A percentile compares a stretch with the other conserved stretches of the same genome.
These are phyloP conservation scores for Zygosaccharomyces bailii DNA, from an alignment of 805 yeast genomes.

Conservation along the genomic window DNA sequence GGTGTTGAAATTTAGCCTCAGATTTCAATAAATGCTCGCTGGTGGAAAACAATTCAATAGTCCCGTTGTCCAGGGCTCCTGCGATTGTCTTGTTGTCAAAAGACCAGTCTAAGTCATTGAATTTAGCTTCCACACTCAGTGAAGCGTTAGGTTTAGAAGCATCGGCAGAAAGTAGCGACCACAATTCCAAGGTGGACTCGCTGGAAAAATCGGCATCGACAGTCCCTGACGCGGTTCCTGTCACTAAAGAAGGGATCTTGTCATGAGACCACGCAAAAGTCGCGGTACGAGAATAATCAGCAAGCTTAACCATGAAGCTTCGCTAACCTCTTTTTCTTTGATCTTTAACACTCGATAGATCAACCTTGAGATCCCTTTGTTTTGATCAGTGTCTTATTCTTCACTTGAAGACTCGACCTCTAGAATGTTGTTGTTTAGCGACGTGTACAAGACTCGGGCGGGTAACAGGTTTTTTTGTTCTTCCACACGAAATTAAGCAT, in stretches of 20 bases:
- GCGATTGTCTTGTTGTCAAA: conserved; percentile 62
- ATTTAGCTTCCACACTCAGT: conserved; percentile 53
- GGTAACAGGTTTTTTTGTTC: not conserved
- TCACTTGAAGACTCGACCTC: conserved; percentile 4
- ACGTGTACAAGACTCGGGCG: conserved; percentile 6
- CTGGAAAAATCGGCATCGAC: conserved; percentile 85
- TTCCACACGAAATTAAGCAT: not conserved
- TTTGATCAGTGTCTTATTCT: conserved; percentile 5
- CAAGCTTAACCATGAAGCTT: conserved; percentile 66
- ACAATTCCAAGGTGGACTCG: conserved; percentile 70
- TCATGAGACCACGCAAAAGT: conserved; percentile 95
- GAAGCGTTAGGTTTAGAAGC: conserved; percentile 42
- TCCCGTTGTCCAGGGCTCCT: conserved; percentile 85
- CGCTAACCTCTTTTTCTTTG: not conserved
- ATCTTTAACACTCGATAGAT: conserved; percentile 3
- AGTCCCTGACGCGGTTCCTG: conserved; percentile 96
- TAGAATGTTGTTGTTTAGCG: conserved; percentile 9
- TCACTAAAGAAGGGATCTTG: conserved; percentile 67
- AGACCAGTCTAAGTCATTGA: conserved; percentile 85
- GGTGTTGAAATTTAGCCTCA: conserved; percentile 54
- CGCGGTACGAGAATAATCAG: conserved; percentile 80
- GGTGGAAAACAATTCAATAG: conserved; percentile 74
- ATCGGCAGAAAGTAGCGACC: conserved; percentile 56
- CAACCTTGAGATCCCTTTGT: conserved; percentile 3
- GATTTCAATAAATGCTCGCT: conserved; percentile 42